phyloP scores from a whole-genome alignment of 129 eudicot genomes.

The Arctium lappa region DNA sequence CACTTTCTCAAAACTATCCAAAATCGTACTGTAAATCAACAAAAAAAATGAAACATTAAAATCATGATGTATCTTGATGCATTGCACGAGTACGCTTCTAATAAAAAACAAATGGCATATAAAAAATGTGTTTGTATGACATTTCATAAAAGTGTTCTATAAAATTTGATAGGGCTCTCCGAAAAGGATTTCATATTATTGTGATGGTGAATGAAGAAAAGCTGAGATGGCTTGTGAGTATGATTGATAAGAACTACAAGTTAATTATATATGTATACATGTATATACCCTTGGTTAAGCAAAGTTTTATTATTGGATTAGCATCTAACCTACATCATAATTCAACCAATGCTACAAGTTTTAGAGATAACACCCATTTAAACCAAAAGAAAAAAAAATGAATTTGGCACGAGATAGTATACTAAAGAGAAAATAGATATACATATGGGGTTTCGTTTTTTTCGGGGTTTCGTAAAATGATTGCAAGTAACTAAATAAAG shows the following conservation, averaged over 20 bases:
- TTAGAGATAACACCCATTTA: not conserved
- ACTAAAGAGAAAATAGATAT: not conserved
- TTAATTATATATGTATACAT: not conserved
- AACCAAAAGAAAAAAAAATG: not conserved
- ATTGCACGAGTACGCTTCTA: too few relatives aligned
- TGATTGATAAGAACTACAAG: not conserved
- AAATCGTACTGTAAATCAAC: too few relatives aligned
- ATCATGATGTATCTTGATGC: too few relatives aligned
- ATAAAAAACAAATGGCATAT: too few relatives aligned
- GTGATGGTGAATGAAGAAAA: not conserved
- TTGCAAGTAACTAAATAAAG: not conserved
- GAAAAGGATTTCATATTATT: not conserved
- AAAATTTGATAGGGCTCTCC: not conserved
- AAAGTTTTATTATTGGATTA: not conserved
- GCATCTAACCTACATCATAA: not conserved
- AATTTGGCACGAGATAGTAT: not conserved
- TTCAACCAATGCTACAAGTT: not conserved
- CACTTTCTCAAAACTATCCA: too few relatives aligned
- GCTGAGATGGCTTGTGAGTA: not conserved
- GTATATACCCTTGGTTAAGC: not conserved
- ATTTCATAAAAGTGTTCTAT: too few relatives aligned
- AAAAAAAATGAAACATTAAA: too few relatives aligned
- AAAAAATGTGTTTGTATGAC: too few relatives aligned
- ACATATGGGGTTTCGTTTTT: too few relatives aligned
- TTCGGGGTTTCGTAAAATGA: not conserved